A percentile compares a stretch with the other conserved stretches of the same genome.
Evolutionary conservation across 768 basidiomycete genomes (phyloP).

Genomic region (Exidia glandulosa): DNA sequence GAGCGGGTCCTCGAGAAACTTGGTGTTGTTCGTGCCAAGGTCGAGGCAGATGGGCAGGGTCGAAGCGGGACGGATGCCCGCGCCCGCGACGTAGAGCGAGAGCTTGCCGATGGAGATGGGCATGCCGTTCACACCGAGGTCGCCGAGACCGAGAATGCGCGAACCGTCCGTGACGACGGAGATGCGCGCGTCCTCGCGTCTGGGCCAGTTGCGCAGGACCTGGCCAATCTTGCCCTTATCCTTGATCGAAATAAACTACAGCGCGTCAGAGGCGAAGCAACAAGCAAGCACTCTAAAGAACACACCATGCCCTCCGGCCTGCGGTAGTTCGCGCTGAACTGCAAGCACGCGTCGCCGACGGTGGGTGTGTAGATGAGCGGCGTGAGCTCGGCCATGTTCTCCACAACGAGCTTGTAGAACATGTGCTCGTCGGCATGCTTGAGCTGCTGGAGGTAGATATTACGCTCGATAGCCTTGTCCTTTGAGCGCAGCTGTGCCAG

Average conservation of each 20-base stretch:
- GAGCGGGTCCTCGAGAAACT: slow-evolving; percentile 72
- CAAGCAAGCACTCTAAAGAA: slow-evolving; percentile 10
- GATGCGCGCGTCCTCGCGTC: slow-evolving; percentile 67
- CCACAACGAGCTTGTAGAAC: slow-evolving; percentile 69
- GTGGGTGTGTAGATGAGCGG: slow-evolving; percentile 90
- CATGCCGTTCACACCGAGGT: slow-evolving; percentile 62
- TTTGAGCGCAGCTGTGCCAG: slow-evolving; percentile 67
- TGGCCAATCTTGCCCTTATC: slow-evolving; percentile 72
- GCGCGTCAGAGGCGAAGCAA: slow-evolving; percentile 1
- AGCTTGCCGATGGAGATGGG: slow-evolving; percentile 89
- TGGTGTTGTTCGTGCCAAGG: slow-evolving; percentile 79
- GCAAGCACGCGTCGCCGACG: slow-evolving; percentile 82
- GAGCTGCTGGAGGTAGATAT: slow-evolving; percentile 71
- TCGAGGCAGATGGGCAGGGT: slow-evolving; percentile 80
- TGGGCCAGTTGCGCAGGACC: slow-evolving; percentile 65
- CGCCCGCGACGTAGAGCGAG: slow-evolving; percentile 80
- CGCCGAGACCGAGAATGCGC: slow-evolving; percentile 12
- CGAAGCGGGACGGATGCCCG: slow-evolving; percentile 70
- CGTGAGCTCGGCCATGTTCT: slow-evolving; percentile 56
- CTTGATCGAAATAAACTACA: slow-evolving; percentile 65
- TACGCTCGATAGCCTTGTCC: slow-evolving; percentile 65
- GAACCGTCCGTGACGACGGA: slow-evolving; percentile 85
- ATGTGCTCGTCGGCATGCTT: slow-evolving; percentile 60
- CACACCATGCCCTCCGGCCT: slow-evolving; percentile 60
- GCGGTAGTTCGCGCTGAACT: slow-evolving; percentile 70